These are phyloP conservation scores for Lasiosphaeria ovina DNA, from an alignment of 495 filamentous ascomycete genomes.

Conservation along the genomic window DNA sequence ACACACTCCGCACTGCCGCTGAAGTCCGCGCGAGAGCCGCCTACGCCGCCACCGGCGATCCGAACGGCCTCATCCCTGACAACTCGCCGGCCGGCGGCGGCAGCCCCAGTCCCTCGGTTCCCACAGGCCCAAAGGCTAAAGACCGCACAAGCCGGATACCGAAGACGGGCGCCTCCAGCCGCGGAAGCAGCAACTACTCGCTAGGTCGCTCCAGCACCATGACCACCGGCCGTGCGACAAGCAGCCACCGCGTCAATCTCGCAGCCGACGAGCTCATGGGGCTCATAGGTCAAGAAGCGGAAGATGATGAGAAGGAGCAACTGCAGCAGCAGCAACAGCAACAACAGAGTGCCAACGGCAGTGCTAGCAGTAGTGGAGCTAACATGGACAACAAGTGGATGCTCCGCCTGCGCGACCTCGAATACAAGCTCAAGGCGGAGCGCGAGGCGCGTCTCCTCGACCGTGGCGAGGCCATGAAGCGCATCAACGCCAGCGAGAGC, in stretches of 20 bases:
- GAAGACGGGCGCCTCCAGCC: constrained; percentile 28
- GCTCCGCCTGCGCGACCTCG: constrained; percentile 78
- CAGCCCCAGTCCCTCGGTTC: constrained; percentile 49
- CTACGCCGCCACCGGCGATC: constrained; percentile 23
- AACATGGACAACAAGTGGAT: constrained; percentile 70
- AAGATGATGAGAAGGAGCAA: constrained; percentile 11
- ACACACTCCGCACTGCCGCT: constrained; percentile 60
- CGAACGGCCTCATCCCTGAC: constrained; percentile 19
- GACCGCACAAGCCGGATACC: constrained; percentile 38
- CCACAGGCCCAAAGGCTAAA: constrained; percentile 45
- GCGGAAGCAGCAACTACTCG: constrained; percentile 10
- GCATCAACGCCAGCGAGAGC: constrained; percentile 76
- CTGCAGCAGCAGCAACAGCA: constrained; percentile 7
- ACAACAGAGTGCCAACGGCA: constrained; percentile 4
- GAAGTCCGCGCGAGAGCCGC: constrained; percentile 42
- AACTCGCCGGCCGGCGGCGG: constrained; percentile 26
- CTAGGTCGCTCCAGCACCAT: constrained; percentile 30
- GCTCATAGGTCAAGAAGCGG: background rate
- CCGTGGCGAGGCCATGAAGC: constrained; percentile 74
- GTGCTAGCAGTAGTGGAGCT: background rate
- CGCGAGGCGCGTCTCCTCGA: constrained; percentile 84
- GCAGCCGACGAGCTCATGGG: constrained; percentile 11
- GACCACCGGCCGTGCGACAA: constrained; percentile 26
- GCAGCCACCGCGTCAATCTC: constrained; percentile 14
- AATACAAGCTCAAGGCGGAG: constrained; percentile 85